phyloP scores from a whole-genome alignment of 2,329 filamentous ascomycete genomes.

The Elsinoe fawcettii region DNA sequence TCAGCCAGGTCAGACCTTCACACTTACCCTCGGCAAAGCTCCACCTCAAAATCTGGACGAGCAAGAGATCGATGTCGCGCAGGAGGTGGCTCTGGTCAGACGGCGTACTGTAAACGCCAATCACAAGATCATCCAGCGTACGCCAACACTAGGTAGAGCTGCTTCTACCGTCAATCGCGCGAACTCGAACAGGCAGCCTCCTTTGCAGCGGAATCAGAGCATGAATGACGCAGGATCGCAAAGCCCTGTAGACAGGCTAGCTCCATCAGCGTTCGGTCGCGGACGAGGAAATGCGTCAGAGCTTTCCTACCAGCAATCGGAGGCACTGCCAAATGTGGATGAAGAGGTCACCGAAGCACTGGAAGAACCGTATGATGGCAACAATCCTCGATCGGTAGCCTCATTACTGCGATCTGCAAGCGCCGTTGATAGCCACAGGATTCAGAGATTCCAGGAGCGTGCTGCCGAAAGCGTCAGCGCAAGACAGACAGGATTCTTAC shows the following conservation, averaged over 20 bases:
- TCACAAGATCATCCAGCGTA: slow-evolving; percentile 26
- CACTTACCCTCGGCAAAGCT: slow-evolving; percentile 28
- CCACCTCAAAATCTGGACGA: slow-evolving; percentile 30
- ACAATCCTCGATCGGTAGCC: slow-evolving; percentile 28
- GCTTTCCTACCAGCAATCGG: slow-evolving; percentile 14
- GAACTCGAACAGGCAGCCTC: not conserved
- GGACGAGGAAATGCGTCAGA: slow-evolving; percentile 14
- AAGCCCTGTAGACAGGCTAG: slow-evolving; percentile 9
- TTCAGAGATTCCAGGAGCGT: slow-evolving; percentile 50
- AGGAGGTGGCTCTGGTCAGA: slow-evolving; percentile 30
- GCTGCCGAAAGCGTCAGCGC: slow-evolving; percentile 46
- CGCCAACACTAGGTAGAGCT: slow-evolving; percentile 27
- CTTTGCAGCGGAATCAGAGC: not conserved
- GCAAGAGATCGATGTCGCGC: slow-evolving; percentile 27
- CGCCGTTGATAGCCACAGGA: slow-evolving; percentile 62
- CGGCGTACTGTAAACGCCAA: slow-evolving; percentile 31
- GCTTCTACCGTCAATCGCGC: slow-evolving; percentile 26
- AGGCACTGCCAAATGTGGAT: slow-evolving; percentile 27
- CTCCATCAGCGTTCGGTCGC: slow-evolving; percentile 8
- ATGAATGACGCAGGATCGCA: not conserved
- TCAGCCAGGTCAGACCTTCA: slow-evolving; percentile 32
- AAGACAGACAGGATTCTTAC: slow-evolving; percentile 73
- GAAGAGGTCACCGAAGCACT: slow-evolving; percentile 26
- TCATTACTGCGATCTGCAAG: slow-evolving; percentile 39
- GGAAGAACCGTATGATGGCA: slow-evolving; percentile 31